Percentiles rank a stretch among this genome's conserved stretches.
Conservation (phyloP, 805 yeast genomes). For the Wickerhamiella bombiphila region DNA sequence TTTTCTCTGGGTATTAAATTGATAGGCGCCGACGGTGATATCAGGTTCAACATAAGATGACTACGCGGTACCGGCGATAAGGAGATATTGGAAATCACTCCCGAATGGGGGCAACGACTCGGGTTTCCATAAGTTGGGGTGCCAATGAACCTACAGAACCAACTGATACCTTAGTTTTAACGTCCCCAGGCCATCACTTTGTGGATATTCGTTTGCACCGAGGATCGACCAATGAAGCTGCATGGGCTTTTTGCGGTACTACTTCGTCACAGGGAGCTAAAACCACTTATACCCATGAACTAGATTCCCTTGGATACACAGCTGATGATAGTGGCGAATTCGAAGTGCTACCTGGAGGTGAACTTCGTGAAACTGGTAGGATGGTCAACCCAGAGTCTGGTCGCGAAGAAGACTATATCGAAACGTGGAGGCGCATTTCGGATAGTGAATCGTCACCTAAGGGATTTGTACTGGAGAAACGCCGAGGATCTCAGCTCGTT, state of each 20-base stretch:
- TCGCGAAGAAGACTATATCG: not conserved
- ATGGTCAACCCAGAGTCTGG: not conserved
- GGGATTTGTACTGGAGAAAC: too few relatives aligned
- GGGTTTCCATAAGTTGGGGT: not conserved
- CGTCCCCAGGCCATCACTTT: not conserved
- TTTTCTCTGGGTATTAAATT: too few relatives aligned
- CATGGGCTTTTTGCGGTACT: conserved; percentile 1
- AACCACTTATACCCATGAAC: conserved; percentile 1
- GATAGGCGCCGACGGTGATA: too few relatives aligned
- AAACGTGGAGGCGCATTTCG: conserved; percentile 1
- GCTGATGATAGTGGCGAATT: not conserved
- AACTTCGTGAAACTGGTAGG: not conserved
- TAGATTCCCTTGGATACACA: not conserved
- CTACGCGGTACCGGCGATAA: too few relatives aligned
- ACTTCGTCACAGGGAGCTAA: too few relatives aligned
- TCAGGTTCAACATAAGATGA: too few relatives aligned
- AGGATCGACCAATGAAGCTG: not conserved
- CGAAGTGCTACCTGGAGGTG: not conserved
- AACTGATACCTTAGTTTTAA: conserved; percentile 1
- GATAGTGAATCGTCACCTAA: too few relatives aligned
- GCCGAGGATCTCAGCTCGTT: not conserved
- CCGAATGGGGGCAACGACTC: not conserved
- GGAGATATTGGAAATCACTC: too few relatives aligned
- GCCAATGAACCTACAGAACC: not conserved
- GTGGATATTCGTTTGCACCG: not conserved